Evolutionary conservation across 345 rosid species (phyloP), one percentile per base, ranked within the genome.

Genomic region (Raphanus raphanistrum): DNA sequence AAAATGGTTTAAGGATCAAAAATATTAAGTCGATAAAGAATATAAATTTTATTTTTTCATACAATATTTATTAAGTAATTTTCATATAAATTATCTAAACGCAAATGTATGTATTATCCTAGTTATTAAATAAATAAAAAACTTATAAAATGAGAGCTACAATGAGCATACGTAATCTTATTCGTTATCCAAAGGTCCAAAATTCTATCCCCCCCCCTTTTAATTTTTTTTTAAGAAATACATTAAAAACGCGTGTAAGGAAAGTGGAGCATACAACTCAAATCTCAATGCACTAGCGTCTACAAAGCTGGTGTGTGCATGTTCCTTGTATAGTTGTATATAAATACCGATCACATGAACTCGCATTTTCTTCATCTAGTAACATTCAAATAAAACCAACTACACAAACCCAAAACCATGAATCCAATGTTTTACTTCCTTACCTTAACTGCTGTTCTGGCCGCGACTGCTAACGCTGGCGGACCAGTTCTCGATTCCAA

Each of bases 371-470:
- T 71, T 71, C 75, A 59, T 60, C 41, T 25, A 36, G 17, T 35
- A 59, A 58, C 35, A 6, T 26, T 71, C 11, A 54, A 50, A 29
- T 70, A 17, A 70, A 15, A 55, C 25, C 27, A 35, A 72, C 38
- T 38, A 38, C 45, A 10, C 3, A 38, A 38, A 38, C 45, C 13
- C 45, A 38, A 36, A 38, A 38, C 45, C 45, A 72, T 72, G 75
- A 72, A 60, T 60, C 75, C 36, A 8, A 72, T 38, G 57, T 10
- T 38, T 60, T 71, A 60, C 57, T 60, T 71, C 66, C 9, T 61
- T 8, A 55, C 67, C 25, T 36, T 71, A 27, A 38, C 67, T 36
- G 25, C 38, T 13, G 32, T 60, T 41, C 3, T 72, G 10, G 66
- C 67, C 15, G 58, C 67, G 36, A 43, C 33, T 54, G 1, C 29